Evolutionary conservation across 495 filamentous ascomycete genomes (phyloP).

Genomic region (Tuber brumale): DNA sequence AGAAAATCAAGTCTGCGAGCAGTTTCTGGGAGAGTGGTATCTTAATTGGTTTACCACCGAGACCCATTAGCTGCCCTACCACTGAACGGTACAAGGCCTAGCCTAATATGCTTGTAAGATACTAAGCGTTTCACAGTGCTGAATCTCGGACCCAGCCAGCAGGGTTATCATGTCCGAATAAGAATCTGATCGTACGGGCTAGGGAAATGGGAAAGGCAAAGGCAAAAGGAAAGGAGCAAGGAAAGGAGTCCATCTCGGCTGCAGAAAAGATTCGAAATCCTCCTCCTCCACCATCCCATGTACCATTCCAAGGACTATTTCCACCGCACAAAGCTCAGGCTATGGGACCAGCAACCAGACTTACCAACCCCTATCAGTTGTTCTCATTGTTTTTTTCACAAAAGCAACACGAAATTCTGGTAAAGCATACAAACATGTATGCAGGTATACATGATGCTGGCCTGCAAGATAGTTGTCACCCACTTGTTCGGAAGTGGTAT

Average conservation of each 20-base stretch:
- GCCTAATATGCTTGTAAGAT: neutral
- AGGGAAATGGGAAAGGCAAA: neutral
- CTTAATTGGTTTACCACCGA: neutral
- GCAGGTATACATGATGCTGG: neutral
- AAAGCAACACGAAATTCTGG: too few species aligned
- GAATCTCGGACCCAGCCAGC: neutral
- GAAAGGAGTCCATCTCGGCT: neutral
- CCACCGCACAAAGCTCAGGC: too few species aligned
- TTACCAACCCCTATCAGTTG: too few species aligned
- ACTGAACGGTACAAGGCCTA: neutral
- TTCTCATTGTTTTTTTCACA: too few species aligned
- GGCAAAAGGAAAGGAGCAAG: neutral
- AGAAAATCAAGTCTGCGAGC: neutral
- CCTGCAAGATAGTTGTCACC: neutral
- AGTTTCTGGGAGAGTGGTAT: neutral
- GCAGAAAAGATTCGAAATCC: neutral
- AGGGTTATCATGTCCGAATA: neutral
- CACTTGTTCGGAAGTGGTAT: neutral
- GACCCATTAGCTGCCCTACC: neutral
- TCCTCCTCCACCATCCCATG: neutral
- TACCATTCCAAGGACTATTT: too few species aligned
- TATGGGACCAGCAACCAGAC: too few species aligned
- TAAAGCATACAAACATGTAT: neutral
- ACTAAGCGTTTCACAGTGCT: neutral
- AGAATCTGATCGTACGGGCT: rapidly evolving